Base-by-base conservation (phyloP, 176 grass and related monocot species). In the Chrysopogon serrulatus region DNA sequence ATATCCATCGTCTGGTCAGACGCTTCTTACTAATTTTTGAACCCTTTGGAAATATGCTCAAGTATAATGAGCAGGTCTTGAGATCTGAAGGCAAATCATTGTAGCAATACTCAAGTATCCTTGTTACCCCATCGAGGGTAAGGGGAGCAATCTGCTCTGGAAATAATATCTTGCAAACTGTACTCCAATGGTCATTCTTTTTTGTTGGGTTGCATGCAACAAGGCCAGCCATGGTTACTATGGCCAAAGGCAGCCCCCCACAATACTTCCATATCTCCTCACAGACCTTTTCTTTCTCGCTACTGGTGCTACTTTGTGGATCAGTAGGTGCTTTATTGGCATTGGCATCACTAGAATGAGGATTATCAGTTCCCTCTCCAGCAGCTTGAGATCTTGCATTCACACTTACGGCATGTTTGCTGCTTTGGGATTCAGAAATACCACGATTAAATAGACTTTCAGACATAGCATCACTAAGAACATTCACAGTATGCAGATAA, bases 1-100 rank as follows among this genome's bases (percentile, higher is more conserved):
- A 26, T 2, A 65, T 65, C 76, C 57, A 79, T 64, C 76, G 26
- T n/a, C n/a, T n/a, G n/a, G n/a, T n/a, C n/a, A n/a, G n/a, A n/a
- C n/a, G n/a, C n/a, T n/a, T n/a, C n/a, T 26, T 79, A 23, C 59
- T 79, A 33, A 79, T 79, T 79, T 13, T 65, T 3, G 9, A 44
- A 14, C 59, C 56, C 27, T 79, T 79, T 3, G 76, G 76, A 65
- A 79, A 79, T 79, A 79, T 79, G 28, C 76, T 79, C 39, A 79
- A 31, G 26, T 79, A 79, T 40, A 79, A 45, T 15, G 26, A 65
- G 59, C 76, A 79, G 0, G 76, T 79, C 40, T 44, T 79, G 9
- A 65, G 17, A 65, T 79, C 76, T 15, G 39, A 16, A 23, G 59
- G 39, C 59, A 79, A 45, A 47, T 79, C 39, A 45, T 44, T 79